A percentile compares a stretch with the other conserved stretches of the same genome.
phyloP scores from a whole-genome alignment of 371 early-diverging fungal genomes.

The Mucor velutinosus region DNA sequence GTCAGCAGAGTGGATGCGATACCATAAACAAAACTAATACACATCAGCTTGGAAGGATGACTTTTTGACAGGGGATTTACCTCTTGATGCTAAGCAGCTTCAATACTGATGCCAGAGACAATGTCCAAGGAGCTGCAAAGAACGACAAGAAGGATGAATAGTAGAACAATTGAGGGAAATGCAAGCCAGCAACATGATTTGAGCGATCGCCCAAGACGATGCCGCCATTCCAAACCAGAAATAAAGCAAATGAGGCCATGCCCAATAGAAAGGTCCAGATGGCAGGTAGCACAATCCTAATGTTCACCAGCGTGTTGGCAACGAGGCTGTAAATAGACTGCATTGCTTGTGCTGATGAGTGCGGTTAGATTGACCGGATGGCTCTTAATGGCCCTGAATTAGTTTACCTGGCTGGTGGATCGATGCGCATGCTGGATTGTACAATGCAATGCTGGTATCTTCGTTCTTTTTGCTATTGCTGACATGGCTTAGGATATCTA shows the following conservation, averaged over 20 bases:
- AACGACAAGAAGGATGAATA: constrained; percentile 69
- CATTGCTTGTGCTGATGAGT: constrained; percentile 4
- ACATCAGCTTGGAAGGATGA: background rate
- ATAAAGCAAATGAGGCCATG: constrained; percentile 58
- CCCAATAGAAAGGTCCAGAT: constrained; percentile 43
- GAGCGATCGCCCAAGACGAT: constrained; percentile 89
- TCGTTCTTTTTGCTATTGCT: constrained; percentile 10
- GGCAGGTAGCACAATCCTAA: constrained; percentile 17
- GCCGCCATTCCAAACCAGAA: constrained; percentile 81
- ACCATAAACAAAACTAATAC: constrained; percentile 3
- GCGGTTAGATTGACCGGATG: background rate
- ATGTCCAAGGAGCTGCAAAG: constrained; percentile 41
- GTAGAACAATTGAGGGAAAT: constrained; percentile 90
- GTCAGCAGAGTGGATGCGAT: background rate
- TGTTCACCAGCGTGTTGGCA: constrained; percentile 5
- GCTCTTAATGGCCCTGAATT: background rate
- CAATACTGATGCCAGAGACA: constrained; percentile 1
- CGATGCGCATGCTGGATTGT: constrained; percentile 19
- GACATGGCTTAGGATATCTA: constrained; percentile 21
- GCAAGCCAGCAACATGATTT: constrained; percentile 82
- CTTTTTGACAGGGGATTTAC: background rate
- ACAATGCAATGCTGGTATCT: background rate
- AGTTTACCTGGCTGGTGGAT: constrained; percentile 11
- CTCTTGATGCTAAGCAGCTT: constrained; percentile 3
- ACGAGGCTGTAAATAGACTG: constrained; percentile 14